Evolutionary conservation across 1,284 basidiomycete species (phyloP).

Genomic region (Malassezia equina): DNA sequence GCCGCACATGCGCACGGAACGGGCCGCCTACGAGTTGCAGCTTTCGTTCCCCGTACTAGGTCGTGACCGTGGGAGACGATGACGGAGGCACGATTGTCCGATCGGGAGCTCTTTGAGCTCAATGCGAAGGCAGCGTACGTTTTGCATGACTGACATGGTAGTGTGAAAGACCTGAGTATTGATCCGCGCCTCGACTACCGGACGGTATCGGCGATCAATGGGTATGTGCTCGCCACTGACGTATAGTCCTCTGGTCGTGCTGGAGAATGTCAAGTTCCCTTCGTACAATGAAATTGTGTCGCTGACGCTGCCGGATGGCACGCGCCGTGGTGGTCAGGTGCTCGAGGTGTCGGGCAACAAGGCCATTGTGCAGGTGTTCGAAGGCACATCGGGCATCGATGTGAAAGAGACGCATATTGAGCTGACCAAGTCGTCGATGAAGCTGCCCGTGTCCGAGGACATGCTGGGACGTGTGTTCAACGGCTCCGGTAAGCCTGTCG

Average conservation of each 20-base stretch:
- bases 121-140: constrained; percentile 66
- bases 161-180: constrained; percentile 52
- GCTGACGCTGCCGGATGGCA: constrained; percentile 88
- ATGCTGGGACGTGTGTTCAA: constrained; percentile 99
- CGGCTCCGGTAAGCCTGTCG: constrained; percentile 93
- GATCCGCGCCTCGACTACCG: constrained; percentile 89
- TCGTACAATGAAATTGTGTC: constrained; percentile 99
- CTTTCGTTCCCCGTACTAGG: constrained; percentile 1
- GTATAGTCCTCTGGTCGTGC: constrained; percentile 62
- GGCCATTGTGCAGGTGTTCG: constrained; percentile 95
- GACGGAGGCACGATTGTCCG: constrained; percentile 50
- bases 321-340: constrained; percentile 89
- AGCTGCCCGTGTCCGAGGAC: constrained; percentile 96
- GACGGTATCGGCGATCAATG: constrained; percentile 91
- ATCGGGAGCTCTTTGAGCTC: constrained; percentile 67
- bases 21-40: constrained; percentile 1
- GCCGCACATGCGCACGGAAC: constrained; percentile 14
- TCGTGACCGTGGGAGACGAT: constrained; percentile 18
- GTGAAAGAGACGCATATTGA: constrained; percentile 95
- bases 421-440: constrained; percentile 97
- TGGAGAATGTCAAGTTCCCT: constrained; percentile 98
- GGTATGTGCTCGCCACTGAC: constrained; percentile 54
- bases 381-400: constrained; percentile 94
- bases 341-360: constrained; percentile 98
- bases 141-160: not conserved